Conservation (phyloP, 2,329 filamentous ascomycete genomes). For the Epichloe gansuensis region DNA sequence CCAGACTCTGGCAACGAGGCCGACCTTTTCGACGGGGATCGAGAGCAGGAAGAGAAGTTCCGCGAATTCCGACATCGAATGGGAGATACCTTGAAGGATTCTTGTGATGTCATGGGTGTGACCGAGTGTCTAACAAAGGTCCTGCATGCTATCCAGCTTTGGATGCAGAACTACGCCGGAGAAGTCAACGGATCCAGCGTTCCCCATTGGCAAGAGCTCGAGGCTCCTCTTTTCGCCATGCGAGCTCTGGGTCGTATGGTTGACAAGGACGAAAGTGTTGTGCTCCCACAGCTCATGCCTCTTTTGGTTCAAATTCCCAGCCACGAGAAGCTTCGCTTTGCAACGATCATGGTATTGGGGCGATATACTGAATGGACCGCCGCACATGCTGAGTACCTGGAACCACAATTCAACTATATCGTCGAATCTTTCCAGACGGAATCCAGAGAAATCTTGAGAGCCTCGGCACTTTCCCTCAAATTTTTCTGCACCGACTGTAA, state of each 20-base stretch:
- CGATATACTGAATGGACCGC: slow-evolving; percentile 98
- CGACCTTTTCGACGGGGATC: slow-evolving; percentile 90
- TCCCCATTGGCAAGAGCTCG: slow-evolving; percentile 91
- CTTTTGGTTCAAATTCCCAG: slow-evolving; percentile 87
- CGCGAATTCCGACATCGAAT: slow-evolving; percentile 92
- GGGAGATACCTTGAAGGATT: slow-evolving; percentile 95
- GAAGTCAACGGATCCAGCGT: slow-evolving; percentile 64
- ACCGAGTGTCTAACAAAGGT: slow-evolving; percentile 85
- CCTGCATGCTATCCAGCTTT: slow-evolving; percentile 71
- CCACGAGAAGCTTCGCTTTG: slow-evolving; percentile 96
- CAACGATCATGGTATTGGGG: slow-evolving; percentile 93
- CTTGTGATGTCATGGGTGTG: slow-evolving; percentile 90
- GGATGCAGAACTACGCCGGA: slow-evolving; percentile 72
- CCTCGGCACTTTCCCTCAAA: slow-evolving; percentile 86
- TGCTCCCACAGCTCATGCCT: slow-evolving; percentile 85
- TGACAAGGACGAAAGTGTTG: slow-evolving; percentile 71
- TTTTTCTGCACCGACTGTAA: slow-evolving; percentile 96
- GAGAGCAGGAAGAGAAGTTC: slow-evolving; percentile 94
- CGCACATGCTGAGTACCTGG: slow-evolving; percentile 81
- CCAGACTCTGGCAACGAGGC: slow-evolving; percentile 61
- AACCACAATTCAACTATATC: slow-evolving; percentile 90
- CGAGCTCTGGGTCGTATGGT: slow-evolving; percentile 96
- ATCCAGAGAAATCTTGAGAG: slow-evolving; percentile 82
- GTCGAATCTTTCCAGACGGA: slow-evolving; percentile 82
- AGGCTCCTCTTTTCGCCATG: slow-evolving; percentile 90